These are phyloP conservation scores for Vitis hybrid DNA, from an alignment of 177 flowering plant species.

Conservation along the genomic window DNA sequence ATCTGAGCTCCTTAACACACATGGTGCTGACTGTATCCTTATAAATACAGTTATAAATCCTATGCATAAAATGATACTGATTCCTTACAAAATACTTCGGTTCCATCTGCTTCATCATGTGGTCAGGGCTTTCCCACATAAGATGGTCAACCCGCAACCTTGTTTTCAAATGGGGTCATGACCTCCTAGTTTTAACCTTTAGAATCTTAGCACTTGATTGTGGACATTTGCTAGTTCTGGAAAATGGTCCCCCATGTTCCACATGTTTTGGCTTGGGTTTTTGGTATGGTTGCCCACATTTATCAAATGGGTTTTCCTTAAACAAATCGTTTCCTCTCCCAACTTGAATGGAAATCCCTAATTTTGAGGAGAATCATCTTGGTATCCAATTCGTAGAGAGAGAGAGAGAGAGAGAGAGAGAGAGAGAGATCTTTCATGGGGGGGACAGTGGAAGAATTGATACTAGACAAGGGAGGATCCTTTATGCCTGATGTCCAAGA, in stretches of 20 bases:
- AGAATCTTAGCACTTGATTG: background rate
- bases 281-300: background rate
- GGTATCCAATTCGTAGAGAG: background rate
- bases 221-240: constrained; percentile 2
- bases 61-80: background rate
- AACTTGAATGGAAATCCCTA: constrained; percentile 7
- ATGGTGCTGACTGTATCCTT: constrained; percentile 26
- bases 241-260: background rate
- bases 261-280: constrained; percentile 1
- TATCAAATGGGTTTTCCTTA: background rate
- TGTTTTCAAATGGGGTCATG: too few relatives aligned
- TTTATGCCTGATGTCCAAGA: background rate
- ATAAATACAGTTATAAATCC: constrained; percentile 7
- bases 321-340: background rate
- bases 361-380: constrained; percentile 5
- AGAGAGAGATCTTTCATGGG: background rate
- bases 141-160: background rate
- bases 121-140: constrained; percentile 1
- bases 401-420: too few relatives aligned
- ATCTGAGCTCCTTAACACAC: constrained; percentile 12
- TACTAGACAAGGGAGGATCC: background rate
- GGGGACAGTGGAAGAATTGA: background rate
- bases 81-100: constrained; percentile 18
- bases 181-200: background rate
- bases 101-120: constrained; percentile 10